Evolutionary conservation across 2,329 filamentous ascomycete genomes (phyloP), one percentile per base, ranked within the genome.

Genomic region (Fragosphaeria purpurea): DNA sequence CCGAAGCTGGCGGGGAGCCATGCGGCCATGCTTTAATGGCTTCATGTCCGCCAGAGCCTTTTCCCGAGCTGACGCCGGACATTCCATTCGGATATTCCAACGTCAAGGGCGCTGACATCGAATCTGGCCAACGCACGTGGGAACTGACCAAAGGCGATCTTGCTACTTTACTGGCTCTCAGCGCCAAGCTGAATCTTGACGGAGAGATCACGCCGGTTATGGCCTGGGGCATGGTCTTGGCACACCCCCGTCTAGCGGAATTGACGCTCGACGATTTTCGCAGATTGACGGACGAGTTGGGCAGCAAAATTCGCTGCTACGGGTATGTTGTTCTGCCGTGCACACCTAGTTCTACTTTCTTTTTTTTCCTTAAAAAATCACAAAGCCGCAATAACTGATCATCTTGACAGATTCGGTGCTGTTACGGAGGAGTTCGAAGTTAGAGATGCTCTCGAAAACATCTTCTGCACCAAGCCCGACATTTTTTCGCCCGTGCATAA

Each of bases 1-100:
- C 64, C 58, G 73, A 80, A 50, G 71, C 77, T 48, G 83, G 85
- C 56, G 77, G 77, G 57, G 80, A 85, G 52, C 75, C 86, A 41
- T 91, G 86, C 57, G 93, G 91, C 41, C 93, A 98, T 66, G 90
- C 88, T 5, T 73, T 97, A 58, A 97, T 97, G 91, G 86, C 88
- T 12, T 86, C 86, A 12, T 95, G 88, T 63, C 90, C 91, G 44
- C 88, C 90, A 5, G 79, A 82, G 56, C 73, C 76, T 4, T 75
- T 76, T 52, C 61, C 70, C 47, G 72, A 77, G 50, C 62, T 76
- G 52, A 70, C 69, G 47, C 58, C 67, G 41, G 71, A 77, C 9
- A 70, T 75, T 33, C 76, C 76, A 0, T 82, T 81, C 60, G 77
- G 76, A 32, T 67, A 68, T 49, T 61, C 61, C 47, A 67, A 73